Conservation (phyloP, 306 rosid genomes). For the Ammopiptanthus mongolicus region DNA sequence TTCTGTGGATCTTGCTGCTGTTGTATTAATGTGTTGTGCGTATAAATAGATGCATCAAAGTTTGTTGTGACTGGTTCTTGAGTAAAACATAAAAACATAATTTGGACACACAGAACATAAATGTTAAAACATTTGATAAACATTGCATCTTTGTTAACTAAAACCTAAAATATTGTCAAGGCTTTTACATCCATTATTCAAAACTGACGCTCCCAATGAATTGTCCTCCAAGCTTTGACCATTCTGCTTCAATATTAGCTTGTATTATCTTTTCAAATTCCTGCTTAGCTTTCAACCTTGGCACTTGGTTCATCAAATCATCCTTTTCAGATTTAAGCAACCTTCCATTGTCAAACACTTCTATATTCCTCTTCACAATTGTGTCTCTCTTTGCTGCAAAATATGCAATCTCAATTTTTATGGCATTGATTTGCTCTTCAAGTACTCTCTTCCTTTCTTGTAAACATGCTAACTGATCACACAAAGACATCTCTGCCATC, state of each 20-base stretch:
- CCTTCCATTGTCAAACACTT: constrained; percentile 8
- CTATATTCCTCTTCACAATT: constrained; percentile 6
- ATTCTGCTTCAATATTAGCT: constrained; percentile 14
- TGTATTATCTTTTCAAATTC: constrained; percentile 12
- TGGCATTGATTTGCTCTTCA: constrained; percentile 22
- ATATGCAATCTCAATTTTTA: constrained; percentile 16
- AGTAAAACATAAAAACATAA: no score
- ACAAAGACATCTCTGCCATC: not conserved
- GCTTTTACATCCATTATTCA: not conserved
- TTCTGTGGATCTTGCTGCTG: no score
- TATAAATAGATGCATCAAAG: no score
- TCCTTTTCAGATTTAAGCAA: not conserved
- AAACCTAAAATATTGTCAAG: not conserved
- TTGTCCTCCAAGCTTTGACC: constrained; percentile 12
- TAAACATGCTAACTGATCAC: not conserved
- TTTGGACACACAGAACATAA: not conserved
- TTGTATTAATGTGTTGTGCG: no score
- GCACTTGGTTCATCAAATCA: constrained; percentile 11
- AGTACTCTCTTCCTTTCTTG: constrained; percentile 22
- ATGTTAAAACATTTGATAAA: no score
- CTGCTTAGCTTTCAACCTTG: constrained; percentile 17
- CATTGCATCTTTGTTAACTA: not conserved
- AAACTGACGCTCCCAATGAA: not conserved
- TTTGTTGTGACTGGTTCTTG: no score
- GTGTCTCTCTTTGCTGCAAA: not conserved